A percentile compares a stretch with the other conserved stretches of the same genome.
These are phyloP conservation scores for Castanopsis chinensis DNA, from an alignment of 306 rosid species.

Conservation along the genomic window DNA sequence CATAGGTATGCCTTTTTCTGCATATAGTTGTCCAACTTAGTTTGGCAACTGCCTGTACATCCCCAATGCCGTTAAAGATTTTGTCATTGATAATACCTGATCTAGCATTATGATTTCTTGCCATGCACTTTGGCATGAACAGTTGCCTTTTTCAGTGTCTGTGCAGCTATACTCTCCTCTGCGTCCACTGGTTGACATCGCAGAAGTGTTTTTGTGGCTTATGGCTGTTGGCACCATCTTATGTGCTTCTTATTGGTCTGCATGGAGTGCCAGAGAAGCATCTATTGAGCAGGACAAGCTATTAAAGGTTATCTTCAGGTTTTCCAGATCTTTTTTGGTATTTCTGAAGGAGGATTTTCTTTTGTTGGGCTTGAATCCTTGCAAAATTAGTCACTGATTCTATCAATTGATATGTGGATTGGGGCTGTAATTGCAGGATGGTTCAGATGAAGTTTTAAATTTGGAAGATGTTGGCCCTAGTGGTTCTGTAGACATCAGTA, in stretches of 20 bases:
- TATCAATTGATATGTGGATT: conserved; percentile 11
- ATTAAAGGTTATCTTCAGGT: conserved; percentile 54
- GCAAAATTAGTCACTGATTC: conserved; percentile 5
- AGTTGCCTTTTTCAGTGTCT: conserved; percentile 57
- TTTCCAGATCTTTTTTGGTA: conserved; percentile 17
- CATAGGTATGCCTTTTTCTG: conserved; percentile 43
- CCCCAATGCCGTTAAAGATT: conserved; percentile 3
- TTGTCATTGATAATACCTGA: neutral
- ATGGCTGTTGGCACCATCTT: conserved; percentile 98
- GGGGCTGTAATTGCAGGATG: conserved; percentile 60
- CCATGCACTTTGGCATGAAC: conserved; percentile 30
- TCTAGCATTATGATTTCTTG: conserved; percentile 11
- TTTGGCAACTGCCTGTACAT: conserved; percentile 8
- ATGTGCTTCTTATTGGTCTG: conserved; percentile 95
- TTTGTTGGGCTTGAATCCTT: conserved; percentile 13
- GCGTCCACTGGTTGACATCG: conserved; percentile 93
- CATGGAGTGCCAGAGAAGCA: conserved; percentile 91
- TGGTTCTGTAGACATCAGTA: conserved; percentile 78
- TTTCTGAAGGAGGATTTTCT: conserved; percentile 1
- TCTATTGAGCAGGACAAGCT: conserved; percentile 87
- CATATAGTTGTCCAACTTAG: neutral
- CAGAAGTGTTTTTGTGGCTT: conserved; percentile 98
- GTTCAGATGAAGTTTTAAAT: conserved; percentile 57
- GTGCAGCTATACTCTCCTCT: conserved; percentile 95
- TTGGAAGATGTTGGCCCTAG: conserved; percentile 58